Evolutionary conservation across 1,284 basidiomycete species (phyloP).

Genomic region (Cryptococcus hybrid): DNA sequence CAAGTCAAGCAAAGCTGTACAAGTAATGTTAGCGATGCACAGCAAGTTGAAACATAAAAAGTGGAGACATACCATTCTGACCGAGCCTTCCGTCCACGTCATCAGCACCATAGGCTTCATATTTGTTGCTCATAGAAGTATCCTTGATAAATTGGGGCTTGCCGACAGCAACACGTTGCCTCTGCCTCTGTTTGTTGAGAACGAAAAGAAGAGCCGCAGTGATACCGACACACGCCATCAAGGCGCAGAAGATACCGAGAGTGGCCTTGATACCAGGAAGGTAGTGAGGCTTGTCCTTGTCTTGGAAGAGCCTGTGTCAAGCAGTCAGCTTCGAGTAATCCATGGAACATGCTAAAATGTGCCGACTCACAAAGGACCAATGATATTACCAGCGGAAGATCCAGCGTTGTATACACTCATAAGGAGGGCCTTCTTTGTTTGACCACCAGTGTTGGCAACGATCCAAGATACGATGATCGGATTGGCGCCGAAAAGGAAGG

Average conservation of each 20-base stretch:
- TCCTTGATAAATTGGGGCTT: constrained; percentile 44
- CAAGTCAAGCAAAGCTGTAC: constrained; percentile 22
- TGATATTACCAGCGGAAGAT: constrained; percentile 33
- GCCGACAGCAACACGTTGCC: constrained; percentile 43
- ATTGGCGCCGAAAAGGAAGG: constrained; percentile 50
- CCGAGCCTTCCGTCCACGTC: constrained; percentile 7
- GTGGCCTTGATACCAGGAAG: constrained; percentile 40
- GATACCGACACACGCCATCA: constrained; percentile 30
- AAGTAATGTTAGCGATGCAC: not conserved
- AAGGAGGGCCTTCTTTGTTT: constrained; percentile 49
- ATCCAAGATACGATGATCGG: constrained; percentile 50
- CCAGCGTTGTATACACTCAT: constrained; percentile 37
- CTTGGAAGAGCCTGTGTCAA: constrained; percentile 31
- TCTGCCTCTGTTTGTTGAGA: constrained; percentile 43
- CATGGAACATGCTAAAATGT: not conserved
- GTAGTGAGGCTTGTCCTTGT: constrained; percentile 44
- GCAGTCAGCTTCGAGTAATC: no score
- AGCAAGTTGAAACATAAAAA: not conserved
- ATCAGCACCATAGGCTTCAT: constrained; percentile 29
- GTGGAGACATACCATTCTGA: constrained; percentile 18
- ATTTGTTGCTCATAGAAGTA: constrained; percentile 39
- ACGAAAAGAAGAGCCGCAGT: constrained; percentile 33
- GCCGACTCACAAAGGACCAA: constrained; percentile 19
- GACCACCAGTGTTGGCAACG: constrained; percentile 43
- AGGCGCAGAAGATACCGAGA: constrained; percentile 43